Evolutionary conservation across 176 grass and related monocot species (phyloP).

Genomic region (Oryza officinalis): DNA sequence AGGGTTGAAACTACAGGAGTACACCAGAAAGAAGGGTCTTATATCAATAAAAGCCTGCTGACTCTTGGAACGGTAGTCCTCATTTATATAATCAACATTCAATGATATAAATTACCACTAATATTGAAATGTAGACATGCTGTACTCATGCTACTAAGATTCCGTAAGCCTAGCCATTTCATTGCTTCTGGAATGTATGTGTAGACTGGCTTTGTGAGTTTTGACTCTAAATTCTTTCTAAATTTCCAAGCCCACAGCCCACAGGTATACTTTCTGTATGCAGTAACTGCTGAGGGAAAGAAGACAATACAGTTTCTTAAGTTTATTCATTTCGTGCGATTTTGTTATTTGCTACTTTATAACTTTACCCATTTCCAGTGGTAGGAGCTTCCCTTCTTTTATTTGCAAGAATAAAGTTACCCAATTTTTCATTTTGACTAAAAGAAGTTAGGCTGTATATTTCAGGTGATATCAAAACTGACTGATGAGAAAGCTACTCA

Average conservation of each 20-base stretch:
- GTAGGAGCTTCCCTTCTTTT: neutral
- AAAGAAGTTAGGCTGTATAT: constrained; percentile 19
- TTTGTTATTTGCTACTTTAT: neutral
- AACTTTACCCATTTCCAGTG: neutral
- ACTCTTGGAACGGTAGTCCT: constrained; percentile 77
- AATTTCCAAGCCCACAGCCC: constrained; percentile 3
- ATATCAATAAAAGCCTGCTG: constrained; percentile 92
- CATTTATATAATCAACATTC: constrained; percentile 28
- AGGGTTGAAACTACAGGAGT: constrained; percentile 85
- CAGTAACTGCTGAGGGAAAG: constrained; percentile 5
- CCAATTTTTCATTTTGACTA: neutral
- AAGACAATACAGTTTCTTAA: neutral
- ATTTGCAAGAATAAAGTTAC: constrained; percentile 4
- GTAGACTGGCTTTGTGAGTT: neutral
- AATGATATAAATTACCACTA: neutral
- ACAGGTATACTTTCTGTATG: neutral
- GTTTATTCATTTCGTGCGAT: constrained; percentile 14
- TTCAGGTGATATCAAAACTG: constrained; percentile 89
- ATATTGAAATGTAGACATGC: neutral
- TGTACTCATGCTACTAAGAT: constrained; percentile 29
- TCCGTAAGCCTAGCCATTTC: constrained; percentile 1
- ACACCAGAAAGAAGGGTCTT: constrained; percentile 85
- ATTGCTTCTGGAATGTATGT: constrained; percentile 1
- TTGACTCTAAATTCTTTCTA: neutral
- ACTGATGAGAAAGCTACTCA: constrained; percentile 81